Evolutionary conservation across 768 basidiomycete genomes (phyloP).

Genomic region (Kwoniella dendrophila): DNA sequence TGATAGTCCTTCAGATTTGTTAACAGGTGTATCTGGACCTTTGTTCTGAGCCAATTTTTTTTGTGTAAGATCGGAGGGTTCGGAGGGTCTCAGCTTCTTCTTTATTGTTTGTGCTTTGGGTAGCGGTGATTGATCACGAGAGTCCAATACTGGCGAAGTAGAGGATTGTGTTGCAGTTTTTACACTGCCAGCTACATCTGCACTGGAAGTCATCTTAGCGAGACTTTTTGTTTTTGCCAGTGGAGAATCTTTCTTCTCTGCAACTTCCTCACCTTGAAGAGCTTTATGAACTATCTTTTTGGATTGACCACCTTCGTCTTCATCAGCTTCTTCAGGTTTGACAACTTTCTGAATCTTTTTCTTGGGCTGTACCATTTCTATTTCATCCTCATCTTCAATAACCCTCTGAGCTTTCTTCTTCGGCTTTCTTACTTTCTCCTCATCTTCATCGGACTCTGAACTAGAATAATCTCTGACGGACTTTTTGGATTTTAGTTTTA

Average conservation of each 20-base stretch:
- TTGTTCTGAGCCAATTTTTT: background rate
- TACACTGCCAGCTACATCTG: background rate
- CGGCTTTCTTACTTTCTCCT: background rate
- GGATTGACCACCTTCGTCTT: background rate
- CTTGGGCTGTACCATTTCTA: constrained; percentile 5
- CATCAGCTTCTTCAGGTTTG: background rate
- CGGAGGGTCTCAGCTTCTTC: background rate
- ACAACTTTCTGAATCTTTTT: constrained; percentile 6
- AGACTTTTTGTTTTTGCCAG: background rate
- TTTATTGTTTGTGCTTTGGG: background rate
- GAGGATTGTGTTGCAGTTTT: background rate
- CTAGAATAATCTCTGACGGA: background rate
- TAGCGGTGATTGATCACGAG: background rate
- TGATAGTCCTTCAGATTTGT: constrained; percentile 11
- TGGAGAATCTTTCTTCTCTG: background rate
- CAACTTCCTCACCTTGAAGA: background rate
- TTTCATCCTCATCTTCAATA: background rate
- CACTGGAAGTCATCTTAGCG: background rate
- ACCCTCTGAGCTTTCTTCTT: constrained; percentile 7
- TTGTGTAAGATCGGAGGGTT: background rate
- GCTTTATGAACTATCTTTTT: background rate
- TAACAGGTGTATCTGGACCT: constrained; percentile 8
- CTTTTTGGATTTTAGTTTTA: background rate
- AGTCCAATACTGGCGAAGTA: background rate
- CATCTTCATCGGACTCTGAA: constrained; percentile 1